Evolutionary conservation across 1,139 yeast genomes (phyloP).

Genomic region (Hansenula lynferdii): DNA sequence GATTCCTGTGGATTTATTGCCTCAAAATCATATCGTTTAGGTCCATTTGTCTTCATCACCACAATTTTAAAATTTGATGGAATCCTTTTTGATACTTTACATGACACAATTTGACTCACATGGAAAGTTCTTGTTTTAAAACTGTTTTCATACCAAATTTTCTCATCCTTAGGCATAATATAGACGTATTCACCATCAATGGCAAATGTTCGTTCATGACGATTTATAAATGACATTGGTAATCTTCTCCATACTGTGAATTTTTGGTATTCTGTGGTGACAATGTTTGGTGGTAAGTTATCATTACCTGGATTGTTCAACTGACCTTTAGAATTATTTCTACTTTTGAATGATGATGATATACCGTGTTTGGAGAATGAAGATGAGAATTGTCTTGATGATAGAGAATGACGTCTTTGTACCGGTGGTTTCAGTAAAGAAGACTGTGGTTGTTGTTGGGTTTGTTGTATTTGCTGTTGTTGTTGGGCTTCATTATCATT

Average conservation of each 20-base stretch:
- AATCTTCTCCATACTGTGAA: constrained; percentile 89
- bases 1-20: constrained; percentile 62
- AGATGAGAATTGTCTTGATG: constrained; percentile 9
- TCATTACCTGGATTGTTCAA: constrained; percentile 3
- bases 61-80: constrained; percentile 81
- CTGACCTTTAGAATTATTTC: constrained; percentile 9
- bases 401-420: constrained; percentile 5
- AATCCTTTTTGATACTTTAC: constrained; percentile 74
- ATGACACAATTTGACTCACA: constrained; percentile 67
- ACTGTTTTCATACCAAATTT: constrained; percentile 60
- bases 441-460: not conserved
- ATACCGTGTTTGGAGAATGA: constrained; percentile 13
- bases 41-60: constrained; percentile 58
- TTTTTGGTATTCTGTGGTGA: constrained; percentile 34
- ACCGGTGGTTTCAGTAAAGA: constrained; percentile 1
- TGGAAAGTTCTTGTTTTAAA: constrained; percentile 88
- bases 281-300: constrained; percentile 6
- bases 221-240: constrained; percentile 73
- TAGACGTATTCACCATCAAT: constrained; percentile 93
- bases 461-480: not conserved
- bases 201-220: constrained; percentile 80
- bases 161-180: constrained; percentile 75
- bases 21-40: constrained; percentile 84
- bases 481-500: not conserved
- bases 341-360: constrained; percentile 14